Base-by-base conservation (phyloP, 352 stramenopile species). In the Phytophthora pini region DNA sequence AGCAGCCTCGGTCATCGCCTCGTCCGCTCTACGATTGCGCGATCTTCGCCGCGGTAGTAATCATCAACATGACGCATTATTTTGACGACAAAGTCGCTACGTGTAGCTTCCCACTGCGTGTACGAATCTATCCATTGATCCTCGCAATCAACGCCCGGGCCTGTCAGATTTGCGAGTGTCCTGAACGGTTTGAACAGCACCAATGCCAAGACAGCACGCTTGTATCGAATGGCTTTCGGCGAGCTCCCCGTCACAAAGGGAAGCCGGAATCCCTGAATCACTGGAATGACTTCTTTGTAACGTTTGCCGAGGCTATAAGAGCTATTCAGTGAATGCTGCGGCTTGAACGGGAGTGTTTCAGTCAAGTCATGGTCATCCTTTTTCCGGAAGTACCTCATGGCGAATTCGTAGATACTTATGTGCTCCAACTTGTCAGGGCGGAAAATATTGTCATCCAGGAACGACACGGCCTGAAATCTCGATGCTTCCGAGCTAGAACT, bases 391-490 rank as follows among this genome's bases (percentile, higher is more conserved):
- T 29, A 57, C 3, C 15, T 20, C 40, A 51, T 51, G 1, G 53
- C 27, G 26, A 52, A 60, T 36, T 60, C 53, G 29, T 52, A 60
- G 0, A 51, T 15, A 13, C 26, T 60, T 7, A 44, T 15, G 27
- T 15, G 20, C 2, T 60, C 22, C 9, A 50, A 27, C 3, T 12
- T 34, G 4, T 10, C n/a, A 5, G 41, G 41, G 11, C 51, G 51
- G 29, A 32, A 58, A 4, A 52, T 45, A 27, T 60, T 46, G n/a
- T 60, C 53, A 36, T 60, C 53, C n/a, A 60, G 36, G 7, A 32
- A 34, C 9, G 27, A 60, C 5, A 60, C 53, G 1, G 53, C 53
- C 3, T 15, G 53, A 22, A 38, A 60, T 13, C n/a, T 4, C 5
- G 53, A 38, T 13, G 15, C 51, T 4, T 2, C 24, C 3, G 24